Percentiles rank a stretch among this genome's conserved stretches.
Evolutionary conservation across 169 alveolate species (phyloP).

Genomic region (Babesia bigemina): DNA sequence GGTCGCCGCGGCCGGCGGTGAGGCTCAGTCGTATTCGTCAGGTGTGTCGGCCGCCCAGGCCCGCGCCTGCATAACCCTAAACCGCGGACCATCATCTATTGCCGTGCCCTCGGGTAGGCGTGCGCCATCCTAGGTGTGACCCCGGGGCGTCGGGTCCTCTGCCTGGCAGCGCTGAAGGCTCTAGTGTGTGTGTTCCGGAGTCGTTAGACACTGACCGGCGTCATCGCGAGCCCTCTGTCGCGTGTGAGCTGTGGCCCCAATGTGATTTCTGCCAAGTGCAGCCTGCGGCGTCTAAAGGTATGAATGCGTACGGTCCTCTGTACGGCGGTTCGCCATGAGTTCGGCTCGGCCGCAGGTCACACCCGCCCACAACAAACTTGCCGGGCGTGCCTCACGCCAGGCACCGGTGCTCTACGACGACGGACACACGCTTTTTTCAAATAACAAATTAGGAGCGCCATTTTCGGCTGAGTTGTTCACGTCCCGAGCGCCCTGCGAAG

Average conservation of each 20-base stretch:
- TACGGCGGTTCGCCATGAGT: conserved; percentile 63
- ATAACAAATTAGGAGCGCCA: too few relatives aligned
- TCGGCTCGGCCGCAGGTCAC: conserved; percentile 73
- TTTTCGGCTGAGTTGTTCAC: background rate
- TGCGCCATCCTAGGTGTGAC: conserved; percentile 21
- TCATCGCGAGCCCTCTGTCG: conserved; percentile 26
- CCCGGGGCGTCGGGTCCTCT: conserved; percentile 17
- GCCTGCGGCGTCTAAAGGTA: conserved; percentile 68
- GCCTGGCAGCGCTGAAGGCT: conserved; percentile 31
- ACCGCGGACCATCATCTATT: conserved; percentile 13
- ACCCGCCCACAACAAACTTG: conserved; percentile 17
- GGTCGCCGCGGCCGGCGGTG: background rate
- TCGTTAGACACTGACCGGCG: conserved; percentile 20
- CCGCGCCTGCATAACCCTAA: conserved; percentile 45
- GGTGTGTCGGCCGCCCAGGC: conserved; percentile 30
- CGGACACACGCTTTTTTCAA: too few relatives aligned
- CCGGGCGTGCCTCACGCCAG: background rate
- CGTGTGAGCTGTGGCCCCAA: conserved; percentile 31
- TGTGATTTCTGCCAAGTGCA: conserved; percentile 29
- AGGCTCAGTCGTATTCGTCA: conserved; percentile 14
- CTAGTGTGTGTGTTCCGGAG: conserved; percentile 5
- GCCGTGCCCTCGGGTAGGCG: conserved; percentile 20
- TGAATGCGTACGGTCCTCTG: background rate
- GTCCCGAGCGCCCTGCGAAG: conserved; percentile 7
- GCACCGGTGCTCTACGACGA: too few relatives aligned